Conservation (phyloP, 805 yeast genomes). For the Candida mattraensis region DNA sequence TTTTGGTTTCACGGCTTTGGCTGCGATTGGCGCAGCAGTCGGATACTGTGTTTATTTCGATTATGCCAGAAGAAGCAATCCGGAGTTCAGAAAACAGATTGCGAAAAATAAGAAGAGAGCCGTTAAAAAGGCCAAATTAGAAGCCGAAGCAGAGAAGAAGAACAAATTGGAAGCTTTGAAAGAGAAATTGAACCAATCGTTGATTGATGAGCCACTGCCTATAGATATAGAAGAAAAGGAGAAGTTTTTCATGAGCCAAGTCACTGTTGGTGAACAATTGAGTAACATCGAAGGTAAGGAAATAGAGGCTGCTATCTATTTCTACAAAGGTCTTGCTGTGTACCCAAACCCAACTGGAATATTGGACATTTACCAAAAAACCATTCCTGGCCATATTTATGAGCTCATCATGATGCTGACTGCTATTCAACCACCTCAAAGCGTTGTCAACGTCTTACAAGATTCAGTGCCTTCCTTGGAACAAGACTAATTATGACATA, state of each 20-base stretch:
- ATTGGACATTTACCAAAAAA: slow-evolving; percentile 84
- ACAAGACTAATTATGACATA: slow-evolving; percentile 18
- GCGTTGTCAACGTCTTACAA: slow-evolving; percentile 67
- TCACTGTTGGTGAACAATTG: slow-evolving; percentile 81
- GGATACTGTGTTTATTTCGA: slow-evolving; percentile 91
- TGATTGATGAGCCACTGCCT: slow-evolving; percentile 76
- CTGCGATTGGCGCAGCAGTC: slow-evolving; percentile 52
- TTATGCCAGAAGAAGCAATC: slow-evolving; percentile 79
- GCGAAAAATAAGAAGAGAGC: slow-evolving; percentile 63
- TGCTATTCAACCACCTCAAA: slow-evolving; percentile 85
- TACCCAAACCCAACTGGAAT: slow-evolving; percentile 95
- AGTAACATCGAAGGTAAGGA: slow-evolving; percentile 65
- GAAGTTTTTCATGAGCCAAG: slow-evolving; percentile 76
- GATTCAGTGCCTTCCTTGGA: slow-evolving; percentile 33
- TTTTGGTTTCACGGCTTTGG: slow-evolving; percentile 36
- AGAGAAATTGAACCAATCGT: slow-evolving; percentile 59
- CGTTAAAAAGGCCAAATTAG: slow-evolving; percentile 53
- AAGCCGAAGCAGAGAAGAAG: slow-evolving; percentile 57
- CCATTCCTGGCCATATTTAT: slow-evolving; percentile 78
- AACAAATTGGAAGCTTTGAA: slow-evolving; percentile 60
- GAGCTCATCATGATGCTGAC: slow-evolving; percentile 86
- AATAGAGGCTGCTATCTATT: slow-evolving; percentile 81
- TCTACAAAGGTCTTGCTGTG: slow-evolving; percentile 89
- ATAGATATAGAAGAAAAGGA: slow-evolving; percentile 67
- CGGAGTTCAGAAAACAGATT: slow-evolving; percentile 78